phyloP scores from a whole-genome alignment of 306 rosid species.

The Gleditsia sinensis region DNA sequence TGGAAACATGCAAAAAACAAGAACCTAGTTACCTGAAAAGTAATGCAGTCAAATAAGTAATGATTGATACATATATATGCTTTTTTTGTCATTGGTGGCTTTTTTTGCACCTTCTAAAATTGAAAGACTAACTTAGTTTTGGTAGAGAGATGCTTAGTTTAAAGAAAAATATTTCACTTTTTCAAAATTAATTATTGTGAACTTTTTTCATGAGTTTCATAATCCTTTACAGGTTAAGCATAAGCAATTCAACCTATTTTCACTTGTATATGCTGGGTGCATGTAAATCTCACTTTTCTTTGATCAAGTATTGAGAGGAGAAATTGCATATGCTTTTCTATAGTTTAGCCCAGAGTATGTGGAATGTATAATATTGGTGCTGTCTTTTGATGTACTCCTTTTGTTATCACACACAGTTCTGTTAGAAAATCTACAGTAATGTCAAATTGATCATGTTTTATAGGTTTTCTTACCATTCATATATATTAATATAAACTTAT shows the following conservation, averaged over 20 bases:
- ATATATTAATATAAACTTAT: constrained; percentile 6
- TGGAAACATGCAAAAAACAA: neutral
- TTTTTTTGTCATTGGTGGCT: constrained; percentile 5
- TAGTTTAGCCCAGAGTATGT: neutral
- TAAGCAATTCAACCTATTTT: neutral
- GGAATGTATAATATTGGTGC: neutral
- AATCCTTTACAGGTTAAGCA: neutral
- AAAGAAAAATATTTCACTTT: neutral
- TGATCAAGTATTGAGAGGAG: too few relatives aligned
- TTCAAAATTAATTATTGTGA: neutral
- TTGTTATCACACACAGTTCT: neutral
- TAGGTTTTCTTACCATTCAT: constrained; percentile 20
- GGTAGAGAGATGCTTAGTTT: neutral
- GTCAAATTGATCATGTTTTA: neutral
- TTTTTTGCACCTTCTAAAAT: too few relatives aligned
- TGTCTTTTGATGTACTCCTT: neutral
- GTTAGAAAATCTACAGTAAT: constrained; percentile 2
- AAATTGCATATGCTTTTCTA: too few relatives aligned
- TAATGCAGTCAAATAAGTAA: neutral
- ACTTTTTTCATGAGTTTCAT: neutral
- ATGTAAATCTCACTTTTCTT: neutral
- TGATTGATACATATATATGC: neutral
- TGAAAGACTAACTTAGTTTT: neutral
- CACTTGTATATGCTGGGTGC: neutral
- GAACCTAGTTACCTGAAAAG: constrained; percentile 8